These are phyloP conservation scores for Aurantiochytrium sp. DNA, from an alignment of 108 stramenopile genomes.

Conservation along the genomic window DNA sequence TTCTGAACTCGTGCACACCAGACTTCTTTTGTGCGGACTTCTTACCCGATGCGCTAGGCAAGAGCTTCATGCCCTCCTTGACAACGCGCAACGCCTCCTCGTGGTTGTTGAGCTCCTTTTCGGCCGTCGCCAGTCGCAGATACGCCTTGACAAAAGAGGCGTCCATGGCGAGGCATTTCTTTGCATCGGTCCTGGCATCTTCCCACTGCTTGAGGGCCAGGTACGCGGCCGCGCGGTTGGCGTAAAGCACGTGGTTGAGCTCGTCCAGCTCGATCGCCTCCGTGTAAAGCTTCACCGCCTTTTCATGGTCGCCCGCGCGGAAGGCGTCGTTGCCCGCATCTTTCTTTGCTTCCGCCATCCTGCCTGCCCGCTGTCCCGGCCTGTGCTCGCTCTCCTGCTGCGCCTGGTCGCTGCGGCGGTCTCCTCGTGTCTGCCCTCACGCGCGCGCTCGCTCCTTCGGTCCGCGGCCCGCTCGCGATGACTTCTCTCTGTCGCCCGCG, in stretches of 20 bases:
- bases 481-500: too few relatives aligned
- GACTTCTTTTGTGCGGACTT: background rate
- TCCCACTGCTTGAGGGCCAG: constrained; percentile 4
- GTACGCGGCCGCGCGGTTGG: background rate
- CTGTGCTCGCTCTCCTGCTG: too few relatives aligned
- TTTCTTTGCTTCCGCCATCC: background rate
- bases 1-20: background rate
- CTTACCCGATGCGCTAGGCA: background rate
- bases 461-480: too few relatives aligned
- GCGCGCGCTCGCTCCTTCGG: too few relatives aligned
- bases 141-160: background rate
- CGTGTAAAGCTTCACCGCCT: constrained; percentile 9
- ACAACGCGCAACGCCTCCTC: background rate
- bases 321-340: constrained; percentile 10
- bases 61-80: background rate
- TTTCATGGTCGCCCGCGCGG: background rate
- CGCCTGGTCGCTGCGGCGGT: too few relatives aligned
- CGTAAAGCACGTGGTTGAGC: background rate
- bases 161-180: background rate
- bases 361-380: background rate
- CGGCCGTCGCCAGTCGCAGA: constrained; percentile 11
- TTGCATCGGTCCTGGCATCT: background rate
- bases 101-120: background rate
- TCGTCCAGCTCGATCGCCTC: background rate
- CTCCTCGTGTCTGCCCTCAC: too few relatives aligned